Evolutionary conservation across 345 rosid genomes (phyloP), one percentile per base, ranked within the genome.

Genomic region (Pistacia integerrima): DNA sequence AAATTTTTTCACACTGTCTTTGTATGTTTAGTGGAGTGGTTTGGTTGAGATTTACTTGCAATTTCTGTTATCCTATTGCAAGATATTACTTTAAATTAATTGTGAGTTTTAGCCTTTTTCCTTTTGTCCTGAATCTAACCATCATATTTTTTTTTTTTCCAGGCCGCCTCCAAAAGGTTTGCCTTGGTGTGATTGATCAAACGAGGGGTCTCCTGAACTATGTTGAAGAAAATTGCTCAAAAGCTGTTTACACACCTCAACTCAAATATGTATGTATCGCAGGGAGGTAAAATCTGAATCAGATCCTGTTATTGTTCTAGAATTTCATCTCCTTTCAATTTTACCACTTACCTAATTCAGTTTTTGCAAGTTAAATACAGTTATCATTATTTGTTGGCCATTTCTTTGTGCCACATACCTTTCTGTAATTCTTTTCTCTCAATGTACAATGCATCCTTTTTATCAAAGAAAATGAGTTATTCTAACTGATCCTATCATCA

Each of bases 161-260:
- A 93, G 99, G 80, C 97, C 99, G 69, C 94, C 97, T 69, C 99
- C 98, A 2, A 93, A 85, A 83, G 99, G 93, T 18, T 44, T 81
- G 44, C 71, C 93, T 7, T 7, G 94, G 97, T 64, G 94, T 93
- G 44, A 86, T 94, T 61, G 98, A 95, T 83, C 99, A 93, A 88
- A 93, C 99, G 75, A 87, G 97, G 82, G 97, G 98, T 75, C 94
- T 94, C 65, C 90, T 94, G 76, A 51, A 92, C 67, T 91, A 90
- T 68, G 95, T 94, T 48, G 85, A 92, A 76, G 76, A 88, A 64
- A 76, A 91, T 71, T 95, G 98, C 76, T 38, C 85, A 67, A 90
- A 93, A 80, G 96, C 98, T 67, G 96, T 88, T 66, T 88, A 87
- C 77, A 87, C 90, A 69, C 90, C 94, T 56, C 76, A 92, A 51